Conservation (phyloP, 2,329 filamentous ascomycete species). For the Colletotrichum musicola region DNA sequence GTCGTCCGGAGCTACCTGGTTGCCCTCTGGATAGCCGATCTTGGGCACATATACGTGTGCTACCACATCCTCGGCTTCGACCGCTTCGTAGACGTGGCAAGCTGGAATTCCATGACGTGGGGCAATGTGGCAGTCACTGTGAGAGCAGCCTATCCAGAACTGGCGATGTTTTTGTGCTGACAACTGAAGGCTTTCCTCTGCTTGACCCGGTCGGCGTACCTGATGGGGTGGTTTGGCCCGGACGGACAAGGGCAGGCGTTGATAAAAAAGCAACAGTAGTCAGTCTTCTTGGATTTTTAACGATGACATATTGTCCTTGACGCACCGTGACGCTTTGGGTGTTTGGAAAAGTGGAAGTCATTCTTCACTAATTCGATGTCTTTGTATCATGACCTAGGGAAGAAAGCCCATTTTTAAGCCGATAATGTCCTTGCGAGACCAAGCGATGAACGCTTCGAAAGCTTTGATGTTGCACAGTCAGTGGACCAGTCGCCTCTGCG, state of each 20-base stretch:
- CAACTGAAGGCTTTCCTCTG: constrained; percentile 46
- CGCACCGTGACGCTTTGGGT: too few relatives aligned
- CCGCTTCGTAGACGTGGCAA: constrained; percentile 62
- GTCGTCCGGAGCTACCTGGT: constrained; percentile 77
- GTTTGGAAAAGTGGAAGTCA: too few relatives aligned
- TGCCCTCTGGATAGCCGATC: constrained; percentile 74
- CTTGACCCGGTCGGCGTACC: constrained; percentile 47
- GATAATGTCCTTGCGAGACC: too few relatives aligned
- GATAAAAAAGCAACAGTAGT: constrained; percentile 16
- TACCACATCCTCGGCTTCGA: constrained; percentile 69
- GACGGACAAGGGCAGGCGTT: constrained; percentile 38
- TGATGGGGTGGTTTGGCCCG: constrained; percentile 49
- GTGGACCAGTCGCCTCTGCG: too few relatives aligned
- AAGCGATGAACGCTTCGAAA: too few relatives aligned
- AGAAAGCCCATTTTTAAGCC: too few relatives aligned
- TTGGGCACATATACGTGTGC: constrained; percentile 74
- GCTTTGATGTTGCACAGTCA: too few relatives aligned
- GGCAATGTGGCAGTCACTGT: constrained; percentile 78
- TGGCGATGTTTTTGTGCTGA: neutral
- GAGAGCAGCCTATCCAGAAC: constrained; percentile 44
- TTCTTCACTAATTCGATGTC: too few relatives aligned
- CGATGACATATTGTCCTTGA: too few relatives aligned
- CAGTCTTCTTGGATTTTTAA: neutral
- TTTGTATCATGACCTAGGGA: too few relatives aligned
- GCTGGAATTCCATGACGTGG: constrained; percentile 80